Conservation (phyloP, 2,329 filamentous ascomycete genomes). For the Fusarium illudens region DNA sequence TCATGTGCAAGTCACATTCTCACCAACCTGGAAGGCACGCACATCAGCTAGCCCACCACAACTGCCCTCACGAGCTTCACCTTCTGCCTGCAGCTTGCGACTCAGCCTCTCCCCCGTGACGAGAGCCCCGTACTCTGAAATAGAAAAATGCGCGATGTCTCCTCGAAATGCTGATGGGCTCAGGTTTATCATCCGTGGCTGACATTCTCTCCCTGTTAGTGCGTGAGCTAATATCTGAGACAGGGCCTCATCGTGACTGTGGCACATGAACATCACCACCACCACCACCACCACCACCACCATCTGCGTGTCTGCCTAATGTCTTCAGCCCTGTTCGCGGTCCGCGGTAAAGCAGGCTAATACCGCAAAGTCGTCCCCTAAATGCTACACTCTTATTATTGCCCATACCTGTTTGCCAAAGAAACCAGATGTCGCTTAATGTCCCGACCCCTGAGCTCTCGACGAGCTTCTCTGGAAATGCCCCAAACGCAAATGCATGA, state of each 20-base stretch:
- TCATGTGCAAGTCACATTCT: constrained; percentile 16
- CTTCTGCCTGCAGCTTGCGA: constrained; percentile 18
- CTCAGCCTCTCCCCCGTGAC: constrained; percentile 27
- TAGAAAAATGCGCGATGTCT: constrained; percentile 1
- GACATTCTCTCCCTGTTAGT: constrained; percentile 8
- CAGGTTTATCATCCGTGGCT: constrained; percentile 13
- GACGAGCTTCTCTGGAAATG: neutral
- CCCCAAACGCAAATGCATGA: neutral
- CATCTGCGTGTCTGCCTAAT: constrained; percentile 17
- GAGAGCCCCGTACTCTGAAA: neutral
- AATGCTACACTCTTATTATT: neutral
- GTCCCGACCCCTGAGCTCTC: neutral
- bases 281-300: constrained; percentile 5
- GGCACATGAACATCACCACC: constrained; percentile 26
- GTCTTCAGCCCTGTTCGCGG: neutral
- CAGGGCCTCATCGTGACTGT: constrained; percentile 31
- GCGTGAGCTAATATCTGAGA: constrained; percentile 30
- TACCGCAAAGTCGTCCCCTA: neutral
- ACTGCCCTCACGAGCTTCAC: constrained; percentile 18
- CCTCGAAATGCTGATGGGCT: constrained; percentile 11
- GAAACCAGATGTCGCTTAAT: neutral
- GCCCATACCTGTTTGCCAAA: neutral
- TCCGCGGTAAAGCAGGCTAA: neutral
- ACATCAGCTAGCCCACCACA: neutral
- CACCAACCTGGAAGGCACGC: too few species aligned